Conservation (phyloP, 305 asterid genomes). For the Fraxinus ornus region DNA sequence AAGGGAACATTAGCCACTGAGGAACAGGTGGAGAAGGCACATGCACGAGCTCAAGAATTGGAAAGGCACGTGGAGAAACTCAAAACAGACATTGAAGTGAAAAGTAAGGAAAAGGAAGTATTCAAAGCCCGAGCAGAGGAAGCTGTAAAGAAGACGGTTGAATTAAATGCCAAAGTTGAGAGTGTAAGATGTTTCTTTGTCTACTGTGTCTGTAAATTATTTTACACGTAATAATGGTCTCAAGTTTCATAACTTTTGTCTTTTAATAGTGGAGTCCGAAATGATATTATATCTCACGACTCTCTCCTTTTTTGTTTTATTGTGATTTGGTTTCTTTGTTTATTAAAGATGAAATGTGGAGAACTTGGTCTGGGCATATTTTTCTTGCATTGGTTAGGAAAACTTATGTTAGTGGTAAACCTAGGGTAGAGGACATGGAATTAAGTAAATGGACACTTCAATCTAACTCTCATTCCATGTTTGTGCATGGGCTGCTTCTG, state of each 20-base stretch:
- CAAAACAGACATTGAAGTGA: conserved; percentile 42
- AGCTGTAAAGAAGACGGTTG: conserved; percentile 43
- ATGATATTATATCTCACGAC: not conserved
- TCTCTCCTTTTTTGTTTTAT: not conserved
- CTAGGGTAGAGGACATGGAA: not conserved
- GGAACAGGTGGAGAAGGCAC: conserved; percentile 65
- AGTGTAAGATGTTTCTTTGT: conserved; percentile 45
- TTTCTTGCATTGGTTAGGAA: not conserved
- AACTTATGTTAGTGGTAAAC: not conserved
- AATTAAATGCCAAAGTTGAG: conserved; percentile 46
- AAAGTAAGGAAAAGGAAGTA: conserved; percentile 47
- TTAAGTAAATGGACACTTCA: not conserved
- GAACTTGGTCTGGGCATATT: not conserved
- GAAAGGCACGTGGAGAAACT: conserved; percentile 55
- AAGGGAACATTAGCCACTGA: conserved; percentile 52
- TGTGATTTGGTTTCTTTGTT: not conserved
- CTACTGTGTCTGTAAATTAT: not conserved
- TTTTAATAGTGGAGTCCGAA: not conserved
- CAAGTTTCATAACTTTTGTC: not conserved
- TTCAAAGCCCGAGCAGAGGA: conserved; percentile 46
- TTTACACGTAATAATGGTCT: not conserved
- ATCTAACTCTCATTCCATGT: not conserved
- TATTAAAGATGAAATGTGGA: not conserved
- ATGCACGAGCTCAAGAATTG: conserved; percentile 58
- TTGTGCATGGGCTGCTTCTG: not conserved